Percentiles rank a stretch among this genome's conserved stretches.
These are phyloP conservation scores for Kappamyces sp. DNA, from an alignment of 192 early-diverging fungal genomes.

Conservation along the genomic window DNA sequence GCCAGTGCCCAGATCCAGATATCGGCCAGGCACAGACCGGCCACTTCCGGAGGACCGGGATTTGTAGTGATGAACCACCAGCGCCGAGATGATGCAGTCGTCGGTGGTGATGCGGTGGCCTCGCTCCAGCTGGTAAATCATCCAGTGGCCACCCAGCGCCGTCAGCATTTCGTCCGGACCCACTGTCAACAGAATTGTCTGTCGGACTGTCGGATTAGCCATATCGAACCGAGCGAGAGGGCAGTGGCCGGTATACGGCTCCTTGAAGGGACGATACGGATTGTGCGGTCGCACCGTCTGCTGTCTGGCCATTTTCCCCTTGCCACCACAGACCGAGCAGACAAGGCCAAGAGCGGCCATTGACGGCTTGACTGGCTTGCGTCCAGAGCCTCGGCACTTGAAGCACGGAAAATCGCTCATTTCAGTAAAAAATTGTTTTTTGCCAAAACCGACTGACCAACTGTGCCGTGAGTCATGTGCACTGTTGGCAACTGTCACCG, in stretches of 20 bases:
- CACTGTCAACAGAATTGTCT: background rate
- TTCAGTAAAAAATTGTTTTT: too few relatives aligned
- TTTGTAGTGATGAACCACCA: slow-evolving; percentile 22
- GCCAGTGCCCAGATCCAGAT: slow-evolving; percentile 37
- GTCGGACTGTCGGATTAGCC: background rate
- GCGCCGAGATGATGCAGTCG: slow-evolving; percentile 26
- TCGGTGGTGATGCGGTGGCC: slow-evolving; percentile 39
- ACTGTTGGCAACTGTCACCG: too few relatives aligned
- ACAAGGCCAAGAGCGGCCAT: background rate
- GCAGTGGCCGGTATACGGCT: background rate
- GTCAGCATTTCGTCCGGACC: slow-evolving; percentile 26
- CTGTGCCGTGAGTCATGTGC: too few relatives aligned
- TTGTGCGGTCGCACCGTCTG: background rate
- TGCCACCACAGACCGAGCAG: slow-evolving; percentile 10
- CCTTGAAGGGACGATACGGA: slow-evolving; percentile 4
- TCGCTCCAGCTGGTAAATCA: slow-evolving; percentile 30
- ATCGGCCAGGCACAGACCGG: background rate
- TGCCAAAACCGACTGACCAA: too few relatives aligned
- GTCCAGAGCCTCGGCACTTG: slow-evolving; percentile 13
- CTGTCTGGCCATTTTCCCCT: background rate
- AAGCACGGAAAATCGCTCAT: background rate
- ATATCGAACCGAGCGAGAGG: slow-evolving; percentile 4
- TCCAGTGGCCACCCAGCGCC: slow-evolving; percentile 28
- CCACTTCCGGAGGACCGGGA: background rate
- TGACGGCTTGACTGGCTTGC: background rate